Evolutionary conservation across 768 basidiomycete species (phyloP), one percentile per base, ranked within the genome.

Genomic region (Leucocoprinus birnbaumii): DNA sequence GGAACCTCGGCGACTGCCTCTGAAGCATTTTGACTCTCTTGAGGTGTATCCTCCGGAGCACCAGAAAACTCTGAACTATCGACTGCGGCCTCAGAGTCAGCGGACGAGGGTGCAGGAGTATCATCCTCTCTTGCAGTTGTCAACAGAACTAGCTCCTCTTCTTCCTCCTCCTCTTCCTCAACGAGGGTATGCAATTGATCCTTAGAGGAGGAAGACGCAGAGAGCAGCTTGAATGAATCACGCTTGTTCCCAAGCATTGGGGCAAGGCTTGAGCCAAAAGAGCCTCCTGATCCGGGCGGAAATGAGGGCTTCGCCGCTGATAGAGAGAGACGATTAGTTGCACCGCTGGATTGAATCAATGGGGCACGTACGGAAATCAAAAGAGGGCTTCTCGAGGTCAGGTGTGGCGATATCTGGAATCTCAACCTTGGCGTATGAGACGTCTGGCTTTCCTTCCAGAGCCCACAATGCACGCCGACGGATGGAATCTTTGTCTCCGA

Each of bases 111-210:
- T 24, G 62, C 44, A 18, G 57, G 56, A 6, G 66, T 64, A 46
- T 66, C 57, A 42, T 58, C 41, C 26, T 58, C 42, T 19, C 38
- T 10, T 46, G n/a, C 45, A 11, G 43, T 11, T 4, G 26, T 31
- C 19, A 51, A 53, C n/a, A 26, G 21, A 45, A 48, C 5, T 53
- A 37, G 27, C 69, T 75, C 74, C 2, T 88, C 87, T 22, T 93
- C 91, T 40, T 92, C 92, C 48, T 94, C 91, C 50, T 93, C 91
- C 53, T 94, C 89, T 63, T 91, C 92, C 63, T 92, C 91, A 27
- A 94, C 72, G 25, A 93, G 76, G 16, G 91, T 92, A 56, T 83
- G 80, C 10, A 93, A 77, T 61, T 86, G 82, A 66, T 92, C 91
- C 66, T 90, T 91, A 49, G 84, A 77, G 10, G 81, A 80, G 0